phyloP scores from a whole-genome alignment of 139 green algal species.

The Tetratostichococcus sp. region DNA sequence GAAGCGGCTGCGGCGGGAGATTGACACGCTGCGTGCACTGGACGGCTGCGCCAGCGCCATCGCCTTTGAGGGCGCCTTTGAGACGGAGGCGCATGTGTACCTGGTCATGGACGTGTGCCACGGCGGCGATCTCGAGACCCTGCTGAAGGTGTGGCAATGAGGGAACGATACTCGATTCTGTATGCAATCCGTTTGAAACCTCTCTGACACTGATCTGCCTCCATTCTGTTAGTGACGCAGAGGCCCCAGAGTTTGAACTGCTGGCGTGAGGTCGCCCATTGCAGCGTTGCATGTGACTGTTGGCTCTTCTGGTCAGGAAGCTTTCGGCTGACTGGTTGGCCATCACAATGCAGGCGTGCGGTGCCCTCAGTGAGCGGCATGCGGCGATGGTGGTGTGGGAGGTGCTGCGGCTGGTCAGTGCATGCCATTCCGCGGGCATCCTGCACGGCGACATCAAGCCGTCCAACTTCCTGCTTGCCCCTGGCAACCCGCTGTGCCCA shows the following conservation, averaged over 20 bases:
- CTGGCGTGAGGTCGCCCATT: no score
- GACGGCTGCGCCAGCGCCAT: not conserved
- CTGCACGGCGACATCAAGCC: slow-evolving; percentile 83
- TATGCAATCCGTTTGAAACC: no score
- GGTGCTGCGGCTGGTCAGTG: slow-evolving; percentile 9
- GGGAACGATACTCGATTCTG: no score
- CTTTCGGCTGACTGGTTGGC: not conserved
- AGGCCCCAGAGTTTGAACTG: no score
- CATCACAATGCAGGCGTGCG: not conserved
- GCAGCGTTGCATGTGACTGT: no score
- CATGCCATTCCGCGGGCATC: slow-evolving; percentile 37
- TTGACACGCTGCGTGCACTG: not conserved
- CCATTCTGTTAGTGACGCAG: no score
- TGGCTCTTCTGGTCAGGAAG: no score
- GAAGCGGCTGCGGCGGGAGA: not conserved
- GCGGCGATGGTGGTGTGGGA: slow-evolving; percentile 4
- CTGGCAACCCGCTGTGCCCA: slow-evolving; percentile 21
- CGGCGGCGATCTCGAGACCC: slow-evolving; percentile 25
- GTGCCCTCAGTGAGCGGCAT: not conserved
- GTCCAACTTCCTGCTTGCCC: slow-evolving; percentile 70
- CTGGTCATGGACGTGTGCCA: slow-evolving; percentile 30
- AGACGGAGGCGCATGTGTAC: slow-evolving; percentile 22
- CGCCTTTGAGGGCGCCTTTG: slow-evolving; percentile 27
- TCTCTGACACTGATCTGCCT: no score
- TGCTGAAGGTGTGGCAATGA: not conserved